phyloP scores from a whole-genome alignment of 1,139 yeast genomes.

The Taphrina sp. region DNA sequence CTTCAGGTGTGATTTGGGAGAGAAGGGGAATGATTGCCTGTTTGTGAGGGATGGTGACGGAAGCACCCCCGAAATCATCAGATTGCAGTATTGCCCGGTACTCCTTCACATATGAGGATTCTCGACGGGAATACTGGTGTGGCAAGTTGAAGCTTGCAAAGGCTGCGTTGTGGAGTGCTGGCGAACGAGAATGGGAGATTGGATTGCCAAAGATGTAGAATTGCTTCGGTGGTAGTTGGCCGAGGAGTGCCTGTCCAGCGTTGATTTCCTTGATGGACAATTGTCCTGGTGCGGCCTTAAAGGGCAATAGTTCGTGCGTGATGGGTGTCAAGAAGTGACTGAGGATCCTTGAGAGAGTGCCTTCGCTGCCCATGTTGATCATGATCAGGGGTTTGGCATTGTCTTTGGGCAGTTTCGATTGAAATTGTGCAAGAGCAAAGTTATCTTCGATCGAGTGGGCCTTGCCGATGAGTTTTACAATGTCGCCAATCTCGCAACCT shows the following conservation, averaged over 20 bases:
- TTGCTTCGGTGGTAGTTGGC: conserved; percentile 54
- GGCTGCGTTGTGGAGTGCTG: conserved; percentile 75
- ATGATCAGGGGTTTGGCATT: conserved; percentile 66
- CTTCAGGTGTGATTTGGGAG: conserved; percentile 59
- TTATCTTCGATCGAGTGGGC: conserved; percentile 69
- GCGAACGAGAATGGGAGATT: conserved; percentile 81
- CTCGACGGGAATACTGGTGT: conserved; percentile 65
- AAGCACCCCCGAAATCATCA: conserved; percentile 39
- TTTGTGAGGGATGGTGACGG: conserved; percentile 40
- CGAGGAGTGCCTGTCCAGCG: conserved; percentile 58
- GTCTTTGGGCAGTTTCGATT: conserved; percentile 45
- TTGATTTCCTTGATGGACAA: conserved; percentile 58
- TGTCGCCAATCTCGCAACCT: conserved; percentile 66
- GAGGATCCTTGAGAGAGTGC: conserved; percentile 75
- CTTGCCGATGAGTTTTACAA: conserved; percentile 78
- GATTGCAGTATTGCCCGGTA: conserved; percentile 26
- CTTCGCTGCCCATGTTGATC: conserved; percentile 73
- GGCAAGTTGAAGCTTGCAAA: conserved; percentile 74
- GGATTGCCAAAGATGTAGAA: conserved; percentile 83
- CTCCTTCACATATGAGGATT: conserved; percentile 60
- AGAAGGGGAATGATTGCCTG: conserved; percentile 37
- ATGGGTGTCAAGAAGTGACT: conserved; percentile 80
- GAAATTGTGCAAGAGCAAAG: conserved; percentile 63
- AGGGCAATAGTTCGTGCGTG: conserved; percentile 63
- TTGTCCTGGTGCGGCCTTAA: conserved; percentile 76